Evolutionary conservation across 176 grass and related monocot genomes (phyloP), one percentile per base, ranked within the genome.

Genomic region (Phoenix roebelenii): DNA sequence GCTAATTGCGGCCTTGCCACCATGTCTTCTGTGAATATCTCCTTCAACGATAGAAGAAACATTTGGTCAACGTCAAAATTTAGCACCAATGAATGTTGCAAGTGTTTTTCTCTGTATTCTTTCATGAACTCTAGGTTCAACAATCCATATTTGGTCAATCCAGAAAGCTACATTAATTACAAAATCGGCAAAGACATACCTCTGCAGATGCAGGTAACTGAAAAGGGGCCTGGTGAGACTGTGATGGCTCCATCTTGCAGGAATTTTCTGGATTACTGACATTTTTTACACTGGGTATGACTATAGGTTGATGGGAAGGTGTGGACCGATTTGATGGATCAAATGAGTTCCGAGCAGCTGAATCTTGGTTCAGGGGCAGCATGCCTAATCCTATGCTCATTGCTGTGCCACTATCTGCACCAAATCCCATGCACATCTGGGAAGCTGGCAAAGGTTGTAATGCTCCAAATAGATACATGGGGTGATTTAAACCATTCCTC

Each of bases 401-500:
- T 22, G 61, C 55, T 25, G 58, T 51, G n/a, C 65, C 77, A 65
- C 79, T 73, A 68, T 62, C 64, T 29, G 65, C 75, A 56, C 77
- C 77, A 49, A 96, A 52, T 18, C 78, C 87, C 18, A 83, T 80
- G 30, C 83, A 76, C 80, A 90, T 90, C 19, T 90, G 83, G 54
- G 87, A 88, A 25, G 83, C 75, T 82, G 87, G 92, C 0, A 76
- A 61, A 77, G 81, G 69, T 30, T 89, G 83, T 59, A 90, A 77
- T 39, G 77, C 80, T 65, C 86, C 86, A 49, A 83, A 87, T 48
- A 90, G 51, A 64, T 85, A 96, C 0, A 71, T 84, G 53, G 83
- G 81, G 66, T 90, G 79, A 72, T 82, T 87, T 79, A 96, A 70
- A 44, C 87, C 87, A 35, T 96, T 90, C 84, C 87, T 82, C 92